Conservation (phyloP, 495 filamentous ascomycete species). For the Aspergillus diversus region DNA sequence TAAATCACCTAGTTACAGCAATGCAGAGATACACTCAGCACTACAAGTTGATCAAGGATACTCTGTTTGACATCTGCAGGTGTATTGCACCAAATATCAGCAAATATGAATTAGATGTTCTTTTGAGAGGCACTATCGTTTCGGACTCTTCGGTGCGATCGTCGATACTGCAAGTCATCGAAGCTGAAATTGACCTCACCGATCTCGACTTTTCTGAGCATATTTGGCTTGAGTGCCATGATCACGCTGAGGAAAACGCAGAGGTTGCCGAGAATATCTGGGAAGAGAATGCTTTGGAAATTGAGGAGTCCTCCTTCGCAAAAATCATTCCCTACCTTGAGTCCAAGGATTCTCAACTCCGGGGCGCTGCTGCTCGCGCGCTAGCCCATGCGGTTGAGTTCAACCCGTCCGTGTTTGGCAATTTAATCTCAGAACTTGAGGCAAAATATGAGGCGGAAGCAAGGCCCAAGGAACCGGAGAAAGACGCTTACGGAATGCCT, state of each 20-base stretch:
- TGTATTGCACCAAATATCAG: conserved; percentile 77
- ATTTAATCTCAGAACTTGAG: conserved; percentile 65
- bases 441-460: conserved; percentile 73
- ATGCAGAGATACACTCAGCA: conserved; percentile 92
- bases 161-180: conserved; percentile 88
- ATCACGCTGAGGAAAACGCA: conserved; percentile 84
- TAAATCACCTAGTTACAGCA: conserved; percentile 69
- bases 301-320: conserved; percentile 63
- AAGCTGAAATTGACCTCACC: conserved; percentile 86
- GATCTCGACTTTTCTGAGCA: conserved; percentile 84
- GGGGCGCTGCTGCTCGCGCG: conserved; percentile 80
- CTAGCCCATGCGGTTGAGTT: conserved; percentile 71
- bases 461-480: conserved; percentile 77
- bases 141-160: conserved; percentile 77
- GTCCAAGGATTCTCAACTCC: conserved; percentile 74
- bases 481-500: conserved; percentile 92
- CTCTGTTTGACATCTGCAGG: conserved; percentile 78
- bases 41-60: conserved; percentile 93
- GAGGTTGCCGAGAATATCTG: conserved; percentile 86
- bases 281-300: conserved; percentile 86
- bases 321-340: conserved; percentile 78
- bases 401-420: conserved; percentile 57
- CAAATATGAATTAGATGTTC: conserved; percentile 65
- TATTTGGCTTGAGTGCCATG: conserved; percentile 91
- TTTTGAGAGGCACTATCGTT: conserved; percentile 76